phyloP scores from a whole-genome alignment of 306 rosid species.

The Pyrus betulifolia region DNA sequence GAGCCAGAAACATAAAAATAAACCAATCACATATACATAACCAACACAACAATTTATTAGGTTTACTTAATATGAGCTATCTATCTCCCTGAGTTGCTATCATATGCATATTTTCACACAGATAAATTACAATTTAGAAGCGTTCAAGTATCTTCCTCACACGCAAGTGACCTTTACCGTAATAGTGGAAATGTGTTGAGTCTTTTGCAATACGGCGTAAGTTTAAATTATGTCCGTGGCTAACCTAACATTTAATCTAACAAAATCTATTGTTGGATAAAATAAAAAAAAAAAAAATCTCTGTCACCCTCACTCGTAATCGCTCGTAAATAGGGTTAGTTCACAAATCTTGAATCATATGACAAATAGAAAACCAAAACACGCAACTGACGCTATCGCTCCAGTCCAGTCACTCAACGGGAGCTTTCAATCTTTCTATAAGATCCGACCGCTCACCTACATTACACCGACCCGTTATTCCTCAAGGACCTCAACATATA shows the following conservation, averaged over 20 bases:
- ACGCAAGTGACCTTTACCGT: rapidly evolving
- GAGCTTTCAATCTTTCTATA: no score
- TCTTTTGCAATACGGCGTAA: rapidly evolving
- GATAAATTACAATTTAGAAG: no score
- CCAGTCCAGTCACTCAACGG: no score
- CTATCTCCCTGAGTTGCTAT: not conserved
- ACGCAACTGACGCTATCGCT: no score
- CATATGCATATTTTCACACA: no score
- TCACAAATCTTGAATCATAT: not conserved
- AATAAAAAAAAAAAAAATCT: no score
- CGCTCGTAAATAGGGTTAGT: not conserved
- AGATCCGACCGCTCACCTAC: no score
- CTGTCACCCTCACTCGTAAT: not conserved
- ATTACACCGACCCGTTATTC: no score
- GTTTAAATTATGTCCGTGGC: rapidly evolving
- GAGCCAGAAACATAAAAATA: not conserved
- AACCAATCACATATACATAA: not conserved
- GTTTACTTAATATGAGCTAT: not conserved
- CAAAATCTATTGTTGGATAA: rapidly evolving
- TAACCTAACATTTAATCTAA: no score
- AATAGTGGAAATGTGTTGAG: rapidly evolving
- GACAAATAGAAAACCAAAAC: no score
- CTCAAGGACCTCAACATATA: no score
- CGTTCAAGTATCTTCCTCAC: no score
- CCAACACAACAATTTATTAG: not conserved